Evolutionary conservation across 768 basidiomycete species (phyloP), one percentile per base, ranked within the genome.

Genomic region (Leucocoprinus leucothites): DNA sequence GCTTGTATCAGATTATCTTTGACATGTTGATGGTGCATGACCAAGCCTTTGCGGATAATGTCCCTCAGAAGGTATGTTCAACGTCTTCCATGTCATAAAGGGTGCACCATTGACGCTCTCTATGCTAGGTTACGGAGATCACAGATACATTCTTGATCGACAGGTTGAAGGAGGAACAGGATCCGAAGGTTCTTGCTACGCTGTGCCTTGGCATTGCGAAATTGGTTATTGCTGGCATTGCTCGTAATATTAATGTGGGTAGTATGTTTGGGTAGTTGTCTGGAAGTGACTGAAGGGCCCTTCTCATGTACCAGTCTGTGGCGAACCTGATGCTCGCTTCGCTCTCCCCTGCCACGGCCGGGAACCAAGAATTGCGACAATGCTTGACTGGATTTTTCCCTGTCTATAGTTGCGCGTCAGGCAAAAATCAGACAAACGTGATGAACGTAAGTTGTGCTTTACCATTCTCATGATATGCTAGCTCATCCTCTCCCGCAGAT

Each of bases 351-450:
- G 84, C 87, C 38, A 97, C 95, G 0, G 79, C 75, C 9, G 81
- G 86, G 19, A 98, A 98, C 64, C 86, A 89, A 59, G 84, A 91
- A 59, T 75, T 98, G 16, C 80, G 93, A 38, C 96, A 98, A 69
- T 97, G 93, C 64, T 74, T 99, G n/a, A 86, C 92, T 3, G 97
- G 96, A 67, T 98, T 98, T 78, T 89, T 99, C 74, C 94, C 94
- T 0, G 86, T 94, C 0, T 98, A 91, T 66, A 93, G 92, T 65
- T 97, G 91, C 68, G 91, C 94, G 0, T 87, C 91, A 0, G 69
- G 84, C 7, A 69, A 66, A 9, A 96, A 98, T 64, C 95, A 98
- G 71, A 79, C 61, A 66, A 81, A 76, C 76, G 85, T 75, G 61
- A 82, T 77, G 51, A 68, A 69, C 48, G 80, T 80, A 57, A 25